Base-by-base conservation (phyloP, 495 filamentous ascomycete genomes). In the Entonaema liquescens region DNA sequence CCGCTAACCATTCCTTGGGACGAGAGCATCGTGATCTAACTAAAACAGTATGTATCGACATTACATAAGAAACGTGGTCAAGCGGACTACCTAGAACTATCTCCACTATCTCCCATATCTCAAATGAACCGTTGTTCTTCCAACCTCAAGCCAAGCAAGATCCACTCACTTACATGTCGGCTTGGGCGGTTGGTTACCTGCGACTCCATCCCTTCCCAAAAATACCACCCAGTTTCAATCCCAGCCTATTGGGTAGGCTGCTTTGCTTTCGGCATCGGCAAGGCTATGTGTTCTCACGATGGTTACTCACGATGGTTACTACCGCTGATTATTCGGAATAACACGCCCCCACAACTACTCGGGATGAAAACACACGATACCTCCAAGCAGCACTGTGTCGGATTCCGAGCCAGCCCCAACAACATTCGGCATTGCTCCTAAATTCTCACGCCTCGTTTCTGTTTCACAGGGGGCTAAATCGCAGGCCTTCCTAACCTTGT, bases 201-300 rank as follows among this genome's bases (percentile, higher is more conserved):
- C 19, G 36, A 67, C 59, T 50, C 63, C 64, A 38, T 63, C 63
- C 64, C 31, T 63, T 60, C 49, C 59, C 50, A 33, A 11, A 64
- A 54, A 67, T 72, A 63, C 64, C 29, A 11, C 23, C 54, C n/a
- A n/a, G n/a, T 52, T 53, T 68, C 28, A 31, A 21, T 40, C 23
- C 12, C 23, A 29, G 21, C 23, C 58, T 2, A 71, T 71, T 71
- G 63, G 63, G 5, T 47, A 33, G 15, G 33, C 63, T 35, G 54
- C 15, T n/a, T 47, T 47, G 2, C 19, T 23, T 52, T 67, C 69
- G 49, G 54, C 54, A 55, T 40, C 6, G 60, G 47, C 64, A 52
- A 68, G 55, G 69, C 69, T 72, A 56, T 67, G 49, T 53, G 52
- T 60, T 65, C 49, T 72, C 59, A 47, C 33, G n/a, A 68, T 38